Evolutionary conservation across 2,329 filamentous ascomycete genomes (phyloP), one percentile per base, ranked within the genome.

Genomic region (Phialemoniopsis sp.): DNA sequence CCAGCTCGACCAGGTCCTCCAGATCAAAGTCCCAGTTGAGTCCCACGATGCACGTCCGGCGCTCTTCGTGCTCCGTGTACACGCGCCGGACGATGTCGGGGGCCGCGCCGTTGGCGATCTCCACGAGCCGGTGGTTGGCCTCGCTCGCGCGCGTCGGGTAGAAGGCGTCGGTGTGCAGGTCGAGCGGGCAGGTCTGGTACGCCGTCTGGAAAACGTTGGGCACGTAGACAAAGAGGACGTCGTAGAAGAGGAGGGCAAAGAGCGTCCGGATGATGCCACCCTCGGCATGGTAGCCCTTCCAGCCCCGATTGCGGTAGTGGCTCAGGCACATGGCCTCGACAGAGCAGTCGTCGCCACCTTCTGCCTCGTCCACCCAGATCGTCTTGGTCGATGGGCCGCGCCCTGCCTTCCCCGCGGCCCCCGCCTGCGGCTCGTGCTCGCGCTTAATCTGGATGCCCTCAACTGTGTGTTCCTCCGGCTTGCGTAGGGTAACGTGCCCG

Each of bases 131-230:
- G 46, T 82, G 80, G 56, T 95, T 94, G 57, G 97, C 93, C 64
- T 95, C 90, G 4, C 85, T 89, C 29, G 85, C 80, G n/a, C 93
- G 78, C 1, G 83, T 80, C 0, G 87, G 78, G 56, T 88, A 97
- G 66, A 98, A 98, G 3, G 86, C 82, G 58, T 98, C 93, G 0
- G 90, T 95, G 57, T 94, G 86, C 6, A 98, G 68, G 59, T 98
- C 93, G 4, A 98, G 68, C 1, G 93, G 93, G 54, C 89, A 95
- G 0, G 89, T 95, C 62, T 98, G 93, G 58, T 88, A 98, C 1
- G 85, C 80, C 6, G 93, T 98, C 59, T 97, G 91, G 61, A 98
- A 98, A 40, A 98, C 91, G 52, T 97, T 95, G 18, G 93, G 91
- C 5, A 97, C 78, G 60, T 95, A 95, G 18, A 89, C 72, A 63